Evolutionary conservation across 495 filamentous ascomycete species (phyloP), one percentile per base, ranked within the genome.

Genomic region (Xylaria sp.): DNA sequence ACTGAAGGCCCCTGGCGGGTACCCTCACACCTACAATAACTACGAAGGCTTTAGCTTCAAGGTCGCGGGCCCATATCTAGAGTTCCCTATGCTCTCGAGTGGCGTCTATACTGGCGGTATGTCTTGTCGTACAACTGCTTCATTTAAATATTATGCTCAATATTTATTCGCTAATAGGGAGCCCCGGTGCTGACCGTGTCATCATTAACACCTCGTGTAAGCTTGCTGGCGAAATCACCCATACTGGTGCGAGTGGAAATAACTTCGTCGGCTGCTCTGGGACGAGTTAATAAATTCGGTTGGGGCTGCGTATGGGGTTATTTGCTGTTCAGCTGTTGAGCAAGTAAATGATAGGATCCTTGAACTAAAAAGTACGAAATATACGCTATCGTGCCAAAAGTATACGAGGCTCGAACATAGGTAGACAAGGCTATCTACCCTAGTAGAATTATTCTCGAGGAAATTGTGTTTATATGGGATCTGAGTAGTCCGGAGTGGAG

Each of bases 11-110:
- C 82, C 81, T n/a, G 77, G 80, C 69, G 71, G 75, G 59, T 91
- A 91, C 77, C 89, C 89, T 3, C 89, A 91, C 80, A 80, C 80
- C 17, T 91, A 90, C 78, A 86, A 91, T 78, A 85, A 92, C 82
- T 88, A 89, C 75, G 90, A 92, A 76, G 89, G 88, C 17, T 91
- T 92, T 78, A 79, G 78, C 64, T 91, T 92, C 75, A 69, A 81
- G 7, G 85, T 88, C 8, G 71, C 77, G 0, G 85, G 85, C n/a
- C 86, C 89, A 0, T 91, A 89, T 75, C 86, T 90, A 53, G 90
- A 92, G 73, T 92, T 88, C 75, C 90, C 90, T 1, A 84, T 92
- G 44, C 65, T 89, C 72, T 80, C 74, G 58, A 84, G 82, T n/a
- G 84, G 82, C 11, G 75, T 84, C 2, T 92, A 88, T 65, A 82